phyloP scores from a whole-genome alignment of 2,329 filamentous ascomycete species.

The Fusarium secorum region DNA sequence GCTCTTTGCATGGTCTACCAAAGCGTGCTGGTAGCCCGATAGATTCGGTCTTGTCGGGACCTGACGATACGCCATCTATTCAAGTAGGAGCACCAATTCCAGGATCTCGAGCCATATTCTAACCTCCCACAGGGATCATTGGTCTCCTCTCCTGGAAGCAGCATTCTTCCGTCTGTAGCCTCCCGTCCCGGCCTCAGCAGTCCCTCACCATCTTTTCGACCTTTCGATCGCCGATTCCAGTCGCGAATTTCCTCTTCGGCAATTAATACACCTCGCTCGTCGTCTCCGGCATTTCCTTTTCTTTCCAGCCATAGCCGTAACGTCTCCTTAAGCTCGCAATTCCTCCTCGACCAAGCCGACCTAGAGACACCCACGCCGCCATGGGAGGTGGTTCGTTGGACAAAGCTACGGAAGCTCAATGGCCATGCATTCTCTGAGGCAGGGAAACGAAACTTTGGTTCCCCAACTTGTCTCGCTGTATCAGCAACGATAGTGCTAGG shows the following conservation, averaged over 20 bases:
- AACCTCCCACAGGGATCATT: conserved; percentile 62
- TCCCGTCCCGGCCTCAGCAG: conserved; percentile 71
- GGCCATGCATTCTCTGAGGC: conserved; percentile 91
- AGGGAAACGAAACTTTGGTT: conserved; percentile 90
- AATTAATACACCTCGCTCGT: conserved; percentile 68
- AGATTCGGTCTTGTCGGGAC: conserved; percentile 74
- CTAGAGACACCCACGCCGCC: conserved; percentile 78
- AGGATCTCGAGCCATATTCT: conserved; percentile 19
- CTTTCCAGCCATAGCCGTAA: conserved; percentile 80
- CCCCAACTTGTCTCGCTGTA: conserved; percentile 87
- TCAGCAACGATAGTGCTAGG: conserved; percentile 89
- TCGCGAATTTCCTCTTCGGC: conserved; percentile 74
- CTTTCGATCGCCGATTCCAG: conserved; percentile 94
- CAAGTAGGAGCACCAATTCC: conserved; percentile 63
- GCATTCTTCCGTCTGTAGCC: conserved; percentile 72
- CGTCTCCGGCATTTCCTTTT: conserved; percentile 81
- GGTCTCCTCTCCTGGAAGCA: conserved; percentile 75
- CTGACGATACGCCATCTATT: conserved; percentile 84
- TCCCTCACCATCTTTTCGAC: conserved; percentile 83
- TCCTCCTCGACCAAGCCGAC: conserved; percentile 68
- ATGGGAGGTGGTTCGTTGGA: conserved; percentile 98
- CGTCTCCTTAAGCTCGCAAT: conserved; percentile 77
- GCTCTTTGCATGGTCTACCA: conserved; percentile 57
- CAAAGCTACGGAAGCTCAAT: conserved; percentile 87
- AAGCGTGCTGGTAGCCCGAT: conserved; percentile 70